Base-by-base conservation (phyloP, 441 rosid genomes). In the Iberis amara region DNA sequence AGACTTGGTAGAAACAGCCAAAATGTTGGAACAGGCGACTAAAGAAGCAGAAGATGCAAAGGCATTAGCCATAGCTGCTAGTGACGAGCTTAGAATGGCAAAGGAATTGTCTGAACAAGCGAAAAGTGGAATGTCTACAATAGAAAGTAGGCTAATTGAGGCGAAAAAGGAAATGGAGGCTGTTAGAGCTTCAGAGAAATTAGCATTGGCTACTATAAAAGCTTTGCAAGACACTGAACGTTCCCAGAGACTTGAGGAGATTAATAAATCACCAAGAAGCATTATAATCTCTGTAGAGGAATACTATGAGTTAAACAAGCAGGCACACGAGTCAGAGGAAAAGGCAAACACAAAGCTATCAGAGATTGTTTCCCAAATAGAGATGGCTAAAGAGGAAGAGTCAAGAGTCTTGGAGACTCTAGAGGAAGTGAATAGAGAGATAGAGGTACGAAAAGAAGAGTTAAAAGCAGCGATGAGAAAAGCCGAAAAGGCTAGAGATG, bases 401-500 rank as follows among this genome's bases (percentile, higher is more conserved):
- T 65, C 54, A 2, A 70, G 64, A 67, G 72, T 76, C 68, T 55
- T 76, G 61, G 70, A 75, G 39, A 74, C 72, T 48, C 60, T 90
- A 54, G 94, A 83, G 68, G 82, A 78, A 67, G 86, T 73, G 54
- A 86, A 70, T 9, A 67, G 63, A 72, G 96, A 83, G 57, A 68
- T 85, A 75, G 66, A 64, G 1, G 49, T 65, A 4, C 71, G 83
- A 59, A 86, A 71, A 69, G 79, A 78, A 65, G 82, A 79, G 5
- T 69, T 90, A 18, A 72, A 60, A 69, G 43, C 40, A 21, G 96
- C 98, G 3, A 47, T 66, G 82, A 88, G 69, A 21, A 81, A 79
- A 73, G 98, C 98, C 3, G 96, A 85, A 65, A 67, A 64, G 65
- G 96, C 97, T 47, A 77, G 83, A 76, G 88, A 85, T 60, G 84